A percentile compares a stretch with the other conserved stretches of the same genome.
These are phyloP conservation scores for Rhodotorula sp. DNA, from an alignment of 1,284 basidiomycete genomes.

Conservation along the genomic window DNA sequence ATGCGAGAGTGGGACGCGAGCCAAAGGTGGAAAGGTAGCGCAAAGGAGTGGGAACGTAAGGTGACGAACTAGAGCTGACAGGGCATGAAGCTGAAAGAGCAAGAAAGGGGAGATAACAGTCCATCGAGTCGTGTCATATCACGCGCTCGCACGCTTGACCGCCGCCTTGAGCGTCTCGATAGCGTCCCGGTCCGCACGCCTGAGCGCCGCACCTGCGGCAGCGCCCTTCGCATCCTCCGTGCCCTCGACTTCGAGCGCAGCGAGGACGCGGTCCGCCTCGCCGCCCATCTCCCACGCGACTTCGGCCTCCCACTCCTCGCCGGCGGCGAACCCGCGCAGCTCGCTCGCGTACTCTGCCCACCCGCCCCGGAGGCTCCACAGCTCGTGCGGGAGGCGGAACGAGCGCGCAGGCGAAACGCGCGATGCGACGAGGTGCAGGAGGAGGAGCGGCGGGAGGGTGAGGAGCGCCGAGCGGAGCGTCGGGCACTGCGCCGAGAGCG, in stretches of 20 bases:
- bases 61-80: too few relatives aligned
- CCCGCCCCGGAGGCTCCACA: conserved; percentile 38
- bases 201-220: not conserved
- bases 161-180: conserved; percentile 11
- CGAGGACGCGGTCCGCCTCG: conserved; percentile 28
- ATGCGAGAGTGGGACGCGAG: not conserved
- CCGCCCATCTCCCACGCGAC: conserved; percentile 43
- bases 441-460: conserved; percentile 42
- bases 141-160: not conserved
- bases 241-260: not conserved
- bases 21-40: not conserved
- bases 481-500: conserved; percentile 31
- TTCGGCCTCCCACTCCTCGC: conserved; percentile 45
- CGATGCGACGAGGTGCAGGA: conserved; percentile 44
- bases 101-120: not conserved
- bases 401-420: conserved; percentile 35
- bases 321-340: conserved; percentile 44
- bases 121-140: not conserved
- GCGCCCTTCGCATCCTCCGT: not conserved
- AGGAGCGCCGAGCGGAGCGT: conserved; percentile 41
- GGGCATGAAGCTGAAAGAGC: too few relatives aligned
- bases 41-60: not conserved
- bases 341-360: conserved; percentile 44
- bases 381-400: conserved; percentile 43
- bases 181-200: not conserved